These are phyloP conservation scores for Akebia trifoliata DNA, from an alignment of 164 flowering plant species.

Conservation along the genomic window DNA sequence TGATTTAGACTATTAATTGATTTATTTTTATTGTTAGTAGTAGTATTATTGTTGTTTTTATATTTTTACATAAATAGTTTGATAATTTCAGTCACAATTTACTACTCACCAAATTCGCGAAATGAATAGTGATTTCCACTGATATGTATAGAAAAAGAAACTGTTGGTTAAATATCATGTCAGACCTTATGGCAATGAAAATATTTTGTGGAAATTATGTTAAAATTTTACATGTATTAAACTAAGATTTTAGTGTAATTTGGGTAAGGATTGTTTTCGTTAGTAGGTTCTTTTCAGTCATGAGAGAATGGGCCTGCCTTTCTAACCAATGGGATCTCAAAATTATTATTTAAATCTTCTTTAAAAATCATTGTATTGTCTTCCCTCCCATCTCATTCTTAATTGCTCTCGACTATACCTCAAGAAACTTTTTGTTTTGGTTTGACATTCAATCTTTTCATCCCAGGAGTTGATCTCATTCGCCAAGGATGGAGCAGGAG, in stretches of 20 bases:
- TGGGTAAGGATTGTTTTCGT: not conserved
- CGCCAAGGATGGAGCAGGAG: slow-evolving; percentile 91
- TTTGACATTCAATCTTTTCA: slow-evolving; percentile 2
- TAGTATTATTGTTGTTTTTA: no score
- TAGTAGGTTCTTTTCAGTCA: not conserved
- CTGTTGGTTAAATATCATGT: no score
- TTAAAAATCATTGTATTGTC: not conserved
- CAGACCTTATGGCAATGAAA: no score
- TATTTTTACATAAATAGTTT: no score
- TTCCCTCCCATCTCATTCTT: not conserved
- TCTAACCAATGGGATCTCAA: not conserved
- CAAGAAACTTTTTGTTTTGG: not conserved
- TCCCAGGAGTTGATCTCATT: slow-evolving; percentile 61
- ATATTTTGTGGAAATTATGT: no score
- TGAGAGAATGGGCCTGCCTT: not conserved
- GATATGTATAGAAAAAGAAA: no score
- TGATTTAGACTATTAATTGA: no score
- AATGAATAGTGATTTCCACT: no score
- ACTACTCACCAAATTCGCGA: no score
- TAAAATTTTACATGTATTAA: no score
- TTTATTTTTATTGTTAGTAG: no score
- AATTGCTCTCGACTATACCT: not conserved
- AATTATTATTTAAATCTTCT: not conserved
- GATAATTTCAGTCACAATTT: no score
- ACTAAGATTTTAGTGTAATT: not conserved